Conservation (phyloP, 2,329 filamentous ascomycete genomes). For the Fusarium mexicanum region DNA sequence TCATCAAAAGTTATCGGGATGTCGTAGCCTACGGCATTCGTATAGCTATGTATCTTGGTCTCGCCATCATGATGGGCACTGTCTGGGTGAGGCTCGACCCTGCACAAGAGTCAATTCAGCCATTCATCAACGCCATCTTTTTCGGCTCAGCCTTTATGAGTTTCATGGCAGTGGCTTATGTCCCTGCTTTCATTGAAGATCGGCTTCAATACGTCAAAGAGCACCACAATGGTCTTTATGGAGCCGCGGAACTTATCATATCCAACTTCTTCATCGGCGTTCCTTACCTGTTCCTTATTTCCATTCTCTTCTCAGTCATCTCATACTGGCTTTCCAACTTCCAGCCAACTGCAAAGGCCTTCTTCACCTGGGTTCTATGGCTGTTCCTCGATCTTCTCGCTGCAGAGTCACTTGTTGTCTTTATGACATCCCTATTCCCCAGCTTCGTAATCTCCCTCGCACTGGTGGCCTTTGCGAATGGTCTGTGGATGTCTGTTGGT, state of each 20-base stretch:
- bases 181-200: constrained; percentile 80
- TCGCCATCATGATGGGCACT: constrained; percentile 89
- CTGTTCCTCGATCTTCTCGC: constrained; percentile 85
- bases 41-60: constrained; percentile 78
- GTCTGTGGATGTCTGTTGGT: constrained; percentile 87
- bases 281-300: constrained; percentile 82
- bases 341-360: constrained; percentile 69
- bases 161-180: constrained; percentile 86
- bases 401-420: constrained; percentile 83
- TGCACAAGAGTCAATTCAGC: constrained; percentile 77
- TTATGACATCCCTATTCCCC: constrained; percentile 77
- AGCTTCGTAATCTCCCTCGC: constrained; percentile 84
- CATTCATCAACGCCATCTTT: constrained; percentile 85
- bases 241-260: constrained; percentile 75
- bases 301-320: constrained; percentile 77
- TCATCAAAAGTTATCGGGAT: constrained; percentile 86
- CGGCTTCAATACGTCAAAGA: constrained; percentile 62
- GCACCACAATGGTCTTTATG: constrained; percentile 82
- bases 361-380: constrained; percentile 85
- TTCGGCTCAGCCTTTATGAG: constrained; percentile 80
- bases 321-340: constrained; percentile 86
- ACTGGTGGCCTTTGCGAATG: constrained; percentile 85
- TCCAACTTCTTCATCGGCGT: constrained; percentile 86
- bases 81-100: constrained; percentile 80
- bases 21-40: constrained; percentile 86